phyloP scores from a whole-genome alignment of 2,329 filamentous ascomycete species.

The Fusarium coicis region DNA sequence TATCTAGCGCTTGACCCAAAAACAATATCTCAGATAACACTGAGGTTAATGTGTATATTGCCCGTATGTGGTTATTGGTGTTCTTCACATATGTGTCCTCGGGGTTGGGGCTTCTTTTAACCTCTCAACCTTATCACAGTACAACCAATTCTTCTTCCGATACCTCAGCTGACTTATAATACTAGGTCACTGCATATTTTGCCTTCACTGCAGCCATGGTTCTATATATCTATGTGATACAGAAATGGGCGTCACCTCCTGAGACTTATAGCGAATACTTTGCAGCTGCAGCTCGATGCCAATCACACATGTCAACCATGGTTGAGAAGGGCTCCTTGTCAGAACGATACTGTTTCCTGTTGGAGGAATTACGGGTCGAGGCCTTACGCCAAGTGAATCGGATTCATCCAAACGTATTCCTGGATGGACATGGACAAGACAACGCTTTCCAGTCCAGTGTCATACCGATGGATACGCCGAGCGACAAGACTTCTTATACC shows the following conservation, averaged over 20 bases:
- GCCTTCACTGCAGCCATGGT: constrained; percentile 42
- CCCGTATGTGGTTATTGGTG: background rate
- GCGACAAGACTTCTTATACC: constrained; percentile 34
- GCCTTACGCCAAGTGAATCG: constrained; percentile 36
- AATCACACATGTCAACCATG: constrained; percentile 38
- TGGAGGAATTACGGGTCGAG: constrained; percentile 39
- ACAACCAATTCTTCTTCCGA: accelerated
- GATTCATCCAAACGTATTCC: constrained; percentile 26
- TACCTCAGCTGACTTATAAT: background rate
- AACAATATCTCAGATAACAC: background rate
- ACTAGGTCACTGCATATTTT: constrained; percentile 41
- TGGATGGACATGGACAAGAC: constrained; percentile 7
- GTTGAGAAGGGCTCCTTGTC: constrained; percentile 38
- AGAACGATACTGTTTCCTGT: constrained; percentile 38
- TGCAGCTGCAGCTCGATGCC: constrained; percentile 33
- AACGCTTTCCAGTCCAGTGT: constrained; percentile 17
- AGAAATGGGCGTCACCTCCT: constrained; percentile 36
- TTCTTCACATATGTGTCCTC: background rate
- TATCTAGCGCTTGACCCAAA: background rate
- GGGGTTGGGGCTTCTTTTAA: background rate
- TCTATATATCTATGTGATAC: constrained; percentile 43
- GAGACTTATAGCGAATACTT: constrained; percentile 36
- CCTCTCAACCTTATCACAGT: background rate
- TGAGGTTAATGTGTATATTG: background rate
- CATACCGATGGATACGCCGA: constrained; percentile 28